phyloP scores from a whole-genome alignment of 495 filamentous ascomycete species.

The Trichoderma asperelloides region DNA sequence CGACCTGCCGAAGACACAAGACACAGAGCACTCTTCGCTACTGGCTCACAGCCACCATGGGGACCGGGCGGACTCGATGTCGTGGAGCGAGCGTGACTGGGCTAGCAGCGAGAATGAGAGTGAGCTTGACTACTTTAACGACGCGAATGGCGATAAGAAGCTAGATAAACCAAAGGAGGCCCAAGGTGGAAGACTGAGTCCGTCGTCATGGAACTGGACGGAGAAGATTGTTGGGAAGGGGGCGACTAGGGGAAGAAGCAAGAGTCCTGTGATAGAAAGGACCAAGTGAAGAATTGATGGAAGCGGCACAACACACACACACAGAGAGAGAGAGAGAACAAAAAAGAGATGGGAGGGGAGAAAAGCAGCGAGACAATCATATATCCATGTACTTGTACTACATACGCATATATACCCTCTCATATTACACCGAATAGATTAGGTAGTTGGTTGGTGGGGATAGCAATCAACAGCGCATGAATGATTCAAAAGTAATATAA shows the following conservation, averaged over 20 bases:
- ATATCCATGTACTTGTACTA: too few relatives aligned
- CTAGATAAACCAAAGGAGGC: conserved; percentile 9
- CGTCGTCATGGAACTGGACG: conserved; percentile 43
- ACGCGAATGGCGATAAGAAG: conserved; percentile 10
- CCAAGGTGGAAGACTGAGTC: conserved; percentile 16
- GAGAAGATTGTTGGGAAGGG: conserved; percentile 48
- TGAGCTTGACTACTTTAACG: conserved; percentile 26
- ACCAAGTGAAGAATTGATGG: not conserved
- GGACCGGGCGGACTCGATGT: conserved; percentile 31
- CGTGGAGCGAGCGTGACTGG: conserved; percentile 48
- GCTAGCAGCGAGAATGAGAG: conserved; percentile 41
- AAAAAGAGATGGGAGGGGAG: too few relatives aligned
- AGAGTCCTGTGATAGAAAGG: not conserved
- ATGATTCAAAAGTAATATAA: too few relatives aligned
- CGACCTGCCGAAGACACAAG: conserved; percentile 13
- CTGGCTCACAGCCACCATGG: conserved; percentile 16
- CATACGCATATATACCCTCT: too few relatives aligned
- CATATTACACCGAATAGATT: too few relatives aligned
- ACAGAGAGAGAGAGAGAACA: too few relatives aligned
- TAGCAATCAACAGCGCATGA: too few relatives aligned
- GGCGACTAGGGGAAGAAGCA: conserved; percentile 17
- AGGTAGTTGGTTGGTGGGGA: too few relatives aligned
- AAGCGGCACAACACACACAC: too few relatives aligned
- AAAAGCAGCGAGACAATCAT: too few relatives aligned
- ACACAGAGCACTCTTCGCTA: conserved; percentile 17